Evolutionary conservation across 495 filamentous ascomycete species (phyloP), one percentile per base, ranked within the genome.

Genomic region (Penicillium salamii): DNA sequence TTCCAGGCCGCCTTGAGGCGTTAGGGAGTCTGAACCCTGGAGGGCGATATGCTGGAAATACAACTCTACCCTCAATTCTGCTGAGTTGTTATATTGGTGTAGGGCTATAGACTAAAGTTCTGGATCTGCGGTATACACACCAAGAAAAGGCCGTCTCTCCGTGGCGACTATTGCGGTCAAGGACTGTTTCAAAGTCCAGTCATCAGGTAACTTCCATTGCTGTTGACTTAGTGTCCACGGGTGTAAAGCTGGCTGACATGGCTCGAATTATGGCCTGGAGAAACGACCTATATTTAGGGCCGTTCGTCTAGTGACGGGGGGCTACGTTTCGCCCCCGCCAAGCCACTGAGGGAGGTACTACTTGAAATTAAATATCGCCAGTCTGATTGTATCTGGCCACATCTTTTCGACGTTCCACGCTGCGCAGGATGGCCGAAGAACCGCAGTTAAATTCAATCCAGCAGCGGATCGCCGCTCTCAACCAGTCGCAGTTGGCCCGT

Each of bases 391-490:
- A 20, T 45, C 28, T 42, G 35, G 3, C 19, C 38, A 35, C 44
- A 20, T 21, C 32, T 3, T 39, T 20, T 46, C 9, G 5, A 20
- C 24, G 26, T 26, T 18, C 18, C 13, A 34, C 0, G 23, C 13
- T 13, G 29, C 11, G 12, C 39, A 37, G 15, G 39, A 66, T 63
- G 59, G 51, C 66, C 7, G 74, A 77, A 42, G 72, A 72, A 44
- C 50, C 68, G 12, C 72, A 72, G 52, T 57, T 72, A 17, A 57
- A 68, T 24, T 82, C 81, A 5, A 80, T 86, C 46, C 72, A 78
- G 57, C 67, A 76, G 39, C 78, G 82, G 40, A 84, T 86, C 49
- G 78, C 79, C 36, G 72, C 77, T 18, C 62, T 86, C 36, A 84
- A 84, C 52, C 69, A 78, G 44, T 70, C 77, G 29, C 75, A 86